A percentile compares a stretch with the other conserved stretches of the same genome.
These are phyloP conservation scores for Crucibulum laeve DNA, from an alignment of 768 basidiomycete species.

Conservation along the genomic window DNA sequence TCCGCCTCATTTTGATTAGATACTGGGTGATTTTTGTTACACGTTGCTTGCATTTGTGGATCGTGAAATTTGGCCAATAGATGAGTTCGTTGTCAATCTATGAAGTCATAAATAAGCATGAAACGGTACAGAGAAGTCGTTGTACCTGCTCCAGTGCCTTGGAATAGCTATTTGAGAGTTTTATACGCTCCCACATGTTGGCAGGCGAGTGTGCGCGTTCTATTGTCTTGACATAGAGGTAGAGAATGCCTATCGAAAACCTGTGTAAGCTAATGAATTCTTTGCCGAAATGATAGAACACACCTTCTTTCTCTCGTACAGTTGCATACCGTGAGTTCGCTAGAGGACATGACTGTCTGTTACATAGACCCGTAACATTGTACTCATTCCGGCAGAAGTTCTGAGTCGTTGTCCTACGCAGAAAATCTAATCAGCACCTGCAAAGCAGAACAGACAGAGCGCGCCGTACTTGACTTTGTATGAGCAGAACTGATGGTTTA, in stretches of 20 bases:
- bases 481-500: constrained; percentile 94
- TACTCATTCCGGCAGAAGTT: constrained; percentile 99
- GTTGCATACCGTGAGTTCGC: constrained; percentile 98
- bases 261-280: no score
- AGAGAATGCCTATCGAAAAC: constrained; percentile 66
- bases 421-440: constrained; percentile 4
- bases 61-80: constrained; percentile 98
- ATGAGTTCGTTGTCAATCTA: constrained; percentile 94
- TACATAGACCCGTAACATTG: constrained; percentile 96
- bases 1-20: constrained; percentile 94
- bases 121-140: not conserved
- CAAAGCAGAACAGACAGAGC: not conserved
- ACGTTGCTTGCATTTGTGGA: constrained; percentile 99
- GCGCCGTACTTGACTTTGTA: constrained; percentile 95
- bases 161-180: constrained; percentile 89
- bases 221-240: constrained; percentile 96
- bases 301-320: constrained; percentile 94
- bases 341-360: constrained; percentile 92
- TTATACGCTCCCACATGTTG: constrained; percentile 97
- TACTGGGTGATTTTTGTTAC: constrained; percentile 99
- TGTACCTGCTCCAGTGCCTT: constrained; percentile 91
- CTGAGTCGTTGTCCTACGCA: constrained; percentile 80
- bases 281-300: constrained; percentile 5
- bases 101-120: not conserved
- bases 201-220: constrained; percentile 96